A percentile compares a stretch with the other conserved stretches of the same genome.
phyloP scores from a whole-genome alignment of 1,284 basidiomycete genomes.

The Testicularia cyperi region DNA sequence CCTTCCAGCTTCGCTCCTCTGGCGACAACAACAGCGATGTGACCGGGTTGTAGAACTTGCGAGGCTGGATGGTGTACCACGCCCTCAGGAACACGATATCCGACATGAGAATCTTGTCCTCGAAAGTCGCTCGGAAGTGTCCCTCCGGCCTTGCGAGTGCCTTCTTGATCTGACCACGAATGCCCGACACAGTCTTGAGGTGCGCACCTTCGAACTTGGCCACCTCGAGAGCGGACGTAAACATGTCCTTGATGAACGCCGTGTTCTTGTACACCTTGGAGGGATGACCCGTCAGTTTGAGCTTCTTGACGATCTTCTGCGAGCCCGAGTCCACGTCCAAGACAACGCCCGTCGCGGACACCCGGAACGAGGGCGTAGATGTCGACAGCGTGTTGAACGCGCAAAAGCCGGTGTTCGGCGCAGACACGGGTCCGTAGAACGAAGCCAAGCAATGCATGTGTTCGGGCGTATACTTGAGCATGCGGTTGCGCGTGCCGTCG shows the following conservation, averaged over 20 bases:
- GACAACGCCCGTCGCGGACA: slow-evolving; percentile 91
- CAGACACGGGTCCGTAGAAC: slow-evolving; percentile 64
- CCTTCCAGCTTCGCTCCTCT: slow-evolving; percentile 61
- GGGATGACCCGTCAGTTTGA: slow-evolving; percentile 92
- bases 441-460: slow-evolving; percentile 99
- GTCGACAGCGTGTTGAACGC: slow-evolving; percentile 84
- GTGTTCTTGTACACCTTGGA: slow-evolving; percentile 99
- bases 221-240: slow-evolving; percentile 85
- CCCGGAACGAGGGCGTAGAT: slow-evolving; percentile 75
- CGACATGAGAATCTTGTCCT: slow-evolving; percentile 95
- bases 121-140: slow-evolving; percentile 91
- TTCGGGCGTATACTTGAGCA: slow-evolving; percentile 99
- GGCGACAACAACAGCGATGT: slow-evolving; percentile 72
- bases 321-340: slow-evolving; percentile 74
- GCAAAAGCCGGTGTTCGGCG: slow-evolving; percentile 82
- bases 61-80: slow-evolving; percentile 93
- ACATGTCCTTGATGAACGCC: slow-evolving; percentile 98
- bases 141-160: slow-evolving; percentile 91
- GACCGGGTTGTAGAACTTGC: slow-evolving; percentile 95
- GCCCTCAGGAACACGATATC: slow-evolving; percentile 94
- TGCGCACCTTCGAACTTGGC: slow-evolving; percentile 98
- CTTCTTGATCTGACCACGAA: slow-evolving; percentile 95
- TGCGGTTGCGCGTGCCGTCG: slow-evolving; percentile 79
- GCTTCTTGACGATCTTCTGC: slow-evolving; percentile 96
- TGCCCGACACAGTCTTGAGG: slow-evolving; percentile 90